Base-by-base conservation (phyloP, 345 rosid genomes). In the Viola odorata region DNA sequence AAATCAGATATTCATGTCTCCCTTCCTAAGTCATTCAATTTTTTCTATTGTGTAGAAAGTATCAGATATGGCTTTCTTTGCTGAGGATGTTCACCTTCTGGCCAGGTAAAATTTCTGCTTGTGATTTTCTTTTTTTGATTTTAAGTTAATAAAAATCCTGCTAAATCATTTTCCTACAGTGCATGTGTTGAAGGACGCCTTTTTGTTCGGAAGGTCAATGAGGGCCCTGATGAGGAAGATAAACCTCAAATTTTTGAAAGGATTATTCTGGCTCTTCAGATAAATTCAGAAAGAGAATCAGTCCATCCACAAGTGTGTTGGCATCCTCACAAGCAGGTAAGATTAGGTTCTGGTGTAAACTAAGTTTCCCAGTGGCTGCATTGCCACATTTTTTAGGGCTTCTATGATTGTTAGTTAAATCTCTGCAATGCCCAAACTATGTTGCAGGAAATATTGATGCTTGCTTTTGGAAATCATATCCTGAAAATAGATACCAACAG, bases 321-420 rank as follows among this genome's bases (percentile, higher is more conserved):
- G 99, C 97, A 94, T 68, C 81, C 82, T 67, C 86, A 88, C 84
- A 94, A 85, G 68, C 96, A 88, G 76, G 99, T 90, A 83, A 60
- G 57, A 36, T n/a, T 61, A 23, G 11, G 47, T 47, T 45, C 48
- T 47, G 38, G 36, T n/a, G 39, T 45, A 16, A 55, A 3, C 12
- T 55, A 16, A 14, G 16, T 36, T 3, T 11, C 38, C 45, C 23
- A 14, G 45, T 5, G 37, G 10, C 8, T 0, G 8, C n/a, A 44
- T 45, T 15, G 4, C 1, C n/a, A 16, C 14, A 6, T 23, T 45
- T 67, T 53, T 13, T 11, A 17, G 17, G 51, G 8, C 12, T 37
- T 8, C 39, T 41, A 17, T 5, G 14, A 14, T 37, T 39, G 39
- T 53, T 38, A 16, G 10, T 13, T 38, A 32, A 32, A 15, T 48